phyloP scores from a whole-genome alignment of 2,329 filamentous ascomycete genomes.

The Leptosphaerulina australis region DNA sequence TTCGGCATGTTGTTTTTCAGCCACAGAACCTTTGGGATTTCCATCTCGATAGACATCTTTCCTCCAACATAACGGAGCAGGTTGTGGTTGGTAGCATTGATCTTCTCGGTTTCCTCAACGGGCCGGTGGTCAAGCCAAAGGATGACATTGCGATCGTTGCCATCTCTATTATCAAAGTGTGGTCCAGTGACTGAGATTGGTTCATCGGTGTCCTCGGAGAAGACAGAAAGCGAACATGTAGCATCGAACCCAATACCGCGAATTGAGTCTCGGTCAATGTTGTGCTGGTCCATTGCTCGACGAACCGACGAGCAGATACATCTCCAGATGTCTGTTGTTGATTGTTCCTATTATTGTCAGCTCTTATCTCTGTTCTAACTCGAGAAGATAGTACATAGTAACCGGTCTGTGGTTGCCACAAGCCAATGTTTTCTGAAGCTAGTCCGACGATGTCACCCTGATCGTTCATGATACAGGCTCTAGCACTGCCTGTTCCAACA shows the following conservation, averaged over 20 bases:
- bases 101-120: slow-evolving; percentile 85
- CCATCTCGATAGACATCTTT: slow-evolving; percentile 99
- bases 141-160: slow-evolving; percentile 90
- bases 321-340: slow-evolving; percentile 93
- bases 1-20: slow-evolving; percentile 97
- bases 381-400: slow-evolving; percentile 56
- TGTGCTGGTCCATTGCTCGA: slow-evolving; percentile 79
- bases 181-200: slow-evolving; percentile 90
- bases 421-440: slow-evolving; percentile 59
- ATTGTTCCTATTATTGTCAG: slow-evolving; percentile 76
- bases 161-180: slow-evolving; percentile 75
- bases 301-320: slow-evolving; percentile 91
- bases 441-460: slow-evolving; percentile 80
- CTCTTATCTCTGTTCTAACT: background rate
- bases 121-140: slow-evolving; percentile 97
- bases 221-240: slow-evolving; percentile 95
- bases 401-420: slow-evolving; percentile 61
- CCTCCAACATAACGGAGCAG: slow-evolving; percentile 94
- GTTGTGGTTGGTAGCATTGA: slow-evolving; percentile 92
- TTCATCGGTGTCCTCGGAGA: slow-evolving; percentile 85
- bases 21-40: slow-evolving; percentile 98
- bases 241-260: slow-evolving; percentile 96
- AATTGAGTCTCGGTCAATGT: slow-evolving; percentile 75
- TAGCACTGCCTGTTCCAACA: slow-evolving; percentile 92
- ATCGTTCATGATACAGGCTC: slow-evolving; percentile 93